Base-by-base conservation (phyloP, 2,329 filamentous ascomycete genomes). In the Tolypocladium endophyticum region DNA sequence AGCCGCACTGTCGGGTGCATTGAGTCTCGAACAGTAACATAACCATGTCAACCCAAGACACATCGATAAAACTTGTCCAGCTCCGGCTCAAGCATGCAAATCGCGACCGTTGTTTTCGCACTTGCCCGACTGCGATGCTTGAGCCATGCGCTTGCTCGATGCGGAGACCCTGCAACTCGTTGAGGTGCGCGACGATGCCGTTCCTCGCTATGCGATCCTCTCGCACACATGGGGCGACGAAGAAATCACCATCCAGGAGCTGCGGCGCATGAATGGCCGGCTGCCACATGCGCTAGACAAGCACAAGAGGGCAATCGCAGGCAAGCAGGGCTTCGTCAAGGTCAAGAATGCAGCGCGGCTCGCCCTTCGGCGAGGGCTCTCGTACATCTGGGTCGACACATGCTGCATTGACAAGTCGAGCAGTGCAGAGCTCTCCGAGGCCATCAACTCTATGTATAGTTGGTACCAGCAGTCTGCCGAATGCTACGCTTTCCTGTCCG, bases 171-270 rank as follows among this genome's bases (percentile, higher is more conserved):
- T 70, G 66, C 60, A 62, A 12, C 67, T 69, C 60, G 65, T 69
- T 50, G 68, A 56, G 59, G 62, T 63, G 11, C 38, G 57, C 55
- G 60, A 64, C n/a, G 62, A 60, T 20, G 50, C 58, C 23, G 55
- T 58, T 3, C 66, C 66, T 11, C 62, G 59, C 0, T 76, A 74
- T 57, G 71, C 67, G 14, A 74, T 74, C 30, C 65, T 76, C 0
- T 74, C 72, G 2, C 73, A 74, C 54, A 73, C 69, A 0, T 74
- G 73, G 71, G 65, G 64, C 14, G 58, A 64, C 0, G 67, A 69
- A 1, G 71, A 74, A 56, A 64, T 72, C 0, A 62, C 62, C 4
- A 68, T 69, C 33, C 62, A 68, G 25, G 67, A 50, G 25, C n/a
- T 50, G 25, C 45, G 25, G 25, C 45, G 45, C 45, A 30, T 50